Conservation (phyloP, 495 filamentous ascomycete species). For the Copromyces sp. region DNA sequence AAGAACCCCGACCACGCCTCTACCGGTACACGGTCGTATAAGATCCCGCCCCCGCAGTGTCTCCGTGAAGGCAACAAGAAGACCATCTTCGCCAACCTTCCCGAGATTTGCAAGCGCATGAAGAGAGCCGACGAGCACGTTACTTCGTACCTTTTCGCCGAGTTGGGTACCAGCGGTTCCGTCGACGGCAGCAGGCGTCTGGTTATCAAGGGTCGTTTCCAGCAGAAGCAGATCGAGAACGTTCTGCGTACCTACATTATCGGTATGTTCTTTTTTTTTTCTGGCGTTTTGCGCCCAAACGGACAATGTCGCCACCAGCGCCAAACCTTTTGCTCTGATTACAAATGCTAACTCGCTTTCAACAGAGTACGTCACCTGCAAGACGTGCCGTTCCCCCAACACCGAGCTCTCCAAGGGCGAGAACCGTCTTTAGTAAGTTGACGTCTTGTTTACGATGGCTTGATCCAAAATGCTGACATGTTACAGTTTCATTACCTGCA, state of each 20-base stretch:
- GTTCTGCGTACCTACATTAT: slow-evolving; percentile 77
- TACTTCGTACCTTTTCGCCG: slow-evolving; percentile 92
- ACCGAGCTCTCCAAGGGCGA: slow-evolving; percentile 97
- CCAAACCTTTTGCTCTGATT: not conserved
- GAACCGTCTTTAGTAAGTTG: slow-evolving; percentile 59
- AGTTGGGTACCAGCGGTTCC: slow-evolving; percentile 91
- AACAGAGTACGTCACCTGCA: slow-evolving; percentile 96
- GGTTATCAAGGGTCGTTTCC: slow-evolving; percentile 98
- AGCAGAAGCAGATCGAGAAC: slow-evolving; percentile 96
- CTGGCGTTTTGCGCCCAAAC: not conserved
- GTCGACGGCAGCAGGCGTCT: slow-evolving; percentile 87
- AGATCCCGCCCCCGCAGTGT: slow-evolving; percentile 98
- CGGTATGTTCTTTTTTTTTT: slow-evolving; percentile 43
- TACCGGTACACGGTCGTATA: slow-evolving; percentile 84
- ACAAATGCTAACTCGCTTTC: slow-evolving; percentile 3
- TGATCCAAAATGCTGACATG: slow-evolving; percentile 20
- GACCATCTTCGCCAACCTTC: slow-evolving; percentile 97
- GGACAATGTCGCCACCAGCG: not conserved
- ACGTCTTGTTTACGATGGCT: slow-evolving; percentile 52
- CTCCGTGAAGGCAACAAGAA: slow-evolving; percentile 99
- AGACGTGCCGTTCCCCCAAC: slow-evolving; percentile 88
- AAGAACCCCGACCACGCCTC: slow-evolving; percentile 91
- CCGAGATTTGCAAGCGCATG: slow-evolving; percentile 56
- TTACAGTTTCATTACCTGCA: slow-evolving; percentile 37
- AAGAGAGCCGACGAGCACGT: slow-evolving; percentile 97